Evolutionary conservation across 441 rosid species (phyloP).

Genomic region (Raphanus hybrid): DNA sequence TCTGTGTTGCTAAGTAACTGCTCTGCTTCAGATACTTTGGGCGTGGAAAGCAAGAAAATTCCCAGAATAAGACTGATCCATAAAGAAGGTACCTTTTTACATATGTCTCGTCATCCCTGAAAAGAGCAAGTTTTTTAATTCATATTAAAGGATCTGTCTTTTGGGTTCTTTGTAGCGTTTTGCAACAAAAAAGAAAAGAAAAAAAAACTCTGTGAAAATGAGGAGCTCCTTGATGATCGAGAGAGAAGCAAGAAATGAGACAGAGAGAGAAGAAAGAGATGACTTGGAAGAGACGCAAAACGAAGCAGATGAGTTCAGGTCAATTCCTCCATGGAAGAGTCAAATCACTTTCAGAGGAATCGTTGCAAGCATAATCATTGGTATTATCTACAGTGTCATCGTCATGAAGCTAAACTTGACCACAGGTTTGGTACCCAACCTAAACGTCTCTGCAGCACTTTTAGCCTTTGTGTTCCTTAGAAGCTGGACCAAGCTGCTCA

Average conservation of each 20-base stretch:
- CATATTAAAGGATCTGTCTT: conserved; percentile 28
- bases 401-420: conserved; percentile 89
- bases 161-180: conserved; percentile 5
- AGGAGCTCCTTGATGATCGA: conserved; percentile 38
- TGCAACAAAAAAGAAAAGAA: not conserved
- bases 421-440: conserved; percentile 89
- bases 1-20: conserved; percentile 18
- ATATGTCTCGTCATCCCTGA: conserved; percentile 7
- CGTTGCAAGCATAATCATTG: conserved; percentile 68
- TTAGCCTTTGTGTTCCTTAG: conserved; percentile 73
- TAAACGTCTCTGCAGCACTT: conserved; percentile 92
- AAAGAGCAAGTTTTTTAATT: not conserved
- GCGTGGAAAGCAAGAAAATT: conserved; percentile 31
- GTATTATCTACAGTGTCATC: conserved; percentile 80
- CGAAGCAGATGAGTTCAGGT: conserved; percentile 49
- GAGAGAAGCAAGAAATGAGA: conserved; percentile 40
- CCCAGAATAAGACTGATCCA: conserved; percentile 37
- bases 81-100: conserved; percentile 28
- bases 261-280: conserved; percentile 49
- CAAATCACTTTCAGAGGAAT: conserved; percentile 84
- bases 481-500: conserved; percentile 79
- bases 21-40: conserved; percentile 25
- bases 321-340: conserved; percentile 73
- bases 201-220: conserved; percentile 28
- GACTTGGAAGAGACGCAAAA: conserved; percentile 43